phyloP scores from a whole-genome alignment of 805 yeast genomes.

The Diddensiella transvaalensis region DNA sequence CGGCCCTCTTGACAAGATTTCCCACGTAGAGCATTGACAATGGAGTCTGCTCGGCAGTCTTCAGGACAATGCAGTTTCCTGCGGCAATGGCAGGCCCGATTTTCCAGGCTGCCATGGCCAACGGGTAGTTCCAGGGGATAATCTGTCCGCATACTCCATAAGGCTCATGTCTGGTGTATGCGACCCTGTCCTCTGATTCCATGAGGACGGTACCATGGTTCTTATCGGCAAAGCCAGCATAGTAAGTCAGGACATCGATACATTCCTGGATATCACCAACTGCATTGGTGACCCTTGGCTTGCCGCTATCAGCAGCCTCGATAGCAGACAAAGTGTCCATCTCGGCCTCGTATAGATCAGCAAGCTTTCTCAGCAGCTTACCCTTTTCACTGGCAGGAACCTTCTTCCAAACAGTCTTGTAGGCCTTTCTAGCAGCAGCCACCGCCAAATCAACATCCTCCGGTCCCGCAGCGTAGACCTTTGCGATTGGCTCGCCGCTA shows the following conservation, averaged over 20 bases:
- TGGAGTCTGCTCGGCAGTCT: constrained; percentile 75
- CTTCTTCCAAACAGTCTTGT: constrained; percentile 50
- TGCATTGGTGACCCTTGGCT: constrained; percentile 42
- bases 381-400: constrained; percentile 60
- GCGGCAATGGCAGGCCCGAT: constrained; percentile 79
- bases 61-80: constrained; percentile 69
- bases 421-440: constrained; percentile 52
- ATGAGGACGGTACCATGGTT: constrained; percentile 60
- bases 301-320: constrained; percentile 89
- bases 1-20: constrained; percentile 55
- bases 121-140: constrained; percentile 72
- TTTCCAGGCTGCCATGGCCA: constrained; percentile 75
- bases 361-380: constrained; percentile 60
- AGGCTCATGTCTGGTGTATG: constrained; percentile 68
- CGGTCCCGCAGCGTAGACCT: constrained; percentile 66
- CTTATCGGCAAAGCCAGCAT: constrained; percentile 76
- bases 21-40: constrained; percentile 63
- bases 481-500: constrained; percentile 54
- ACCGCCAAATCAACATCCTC: constrained; percentile 57
- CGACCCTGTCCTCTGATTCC: constrained; percentile 55
- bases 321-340: constrained; percentile 70
- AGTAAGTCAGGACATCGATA: constrained; percentile 55
- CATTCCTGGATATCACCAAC: constrained; percentile 29
- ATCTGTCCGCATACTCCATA: constrained; percentile 64
- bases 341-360: constrained; percentile 73